Percentiles rank a stretch among this genome's conserved stretches.
These are phyloP conservation scores for Candida freyschussii DNA, from an alignment of 1,139 yeast genomes.

Conservation along the genomic window DNA sequence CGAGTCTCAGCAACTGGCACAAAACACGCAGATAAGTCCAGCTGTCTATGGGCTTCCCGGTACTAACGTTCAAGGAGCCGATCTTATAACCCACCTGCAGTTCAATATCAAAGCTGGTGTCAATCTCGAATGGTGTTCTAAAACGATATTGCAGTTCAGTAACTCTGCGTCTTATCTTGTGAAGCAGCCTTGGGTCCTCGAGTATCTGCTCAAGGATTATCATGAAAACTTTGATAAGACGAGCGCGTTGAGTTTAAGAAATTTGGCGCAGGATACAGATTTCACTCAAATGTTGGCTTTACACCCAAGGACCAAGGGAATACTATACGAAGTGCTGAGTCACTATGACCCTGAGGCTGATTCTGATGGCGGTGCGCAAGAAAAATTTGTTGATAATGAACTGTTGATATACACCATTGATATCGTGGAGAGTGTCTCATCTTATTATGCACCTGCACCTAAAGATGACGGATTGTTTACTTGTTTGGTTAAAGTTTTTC, in stretches of 20 bases:
- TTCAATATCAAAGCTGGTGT: conserved; percentile 20
- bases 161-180: conserved; percentile 20
- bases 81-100: conserved; percentile 23
- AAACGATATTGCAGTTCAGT: conserved; percentile 20
- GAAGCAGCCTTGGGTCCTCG: conserved; percentile 22
- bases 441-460: conserved; percentile 72
- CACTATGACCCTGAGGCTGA: conserved; percentile 5
- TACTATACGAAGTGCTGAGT: conserved; percentile 22
- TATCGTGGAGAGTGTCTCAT: conserved; percentile 76
- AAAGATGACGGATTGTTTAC: conserved; percentile 59
- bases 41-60: conserved; percentile 20
- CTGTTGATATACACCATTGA: conserved; percentile 68
- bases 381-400: conserved; percentile 51
- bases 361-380: conserved; percentile 24
- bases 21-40: neutral
- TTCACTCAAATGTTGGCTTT: conserved; percentile 78
- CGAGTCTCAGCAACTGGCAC: too few species aligned
- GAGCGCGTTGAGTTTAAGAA: conserved; percentile 59
- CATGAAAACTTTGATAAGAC: conserved; percentile 16
- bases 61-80: conserved; percentile 22
- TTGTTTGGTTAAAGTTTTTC: conserved; percentile 43
- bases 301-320: conserved; percentile 41
- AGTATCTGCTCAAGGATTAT: conserved; percentile 18
- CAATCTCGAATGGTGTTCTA: conserved; percentile 24
- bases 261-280: conserved; percentile 74